Base-by-base conservation (phyloP, 495 filamentous ascomycete genomes). In the Xylaria sp. region DNA sequence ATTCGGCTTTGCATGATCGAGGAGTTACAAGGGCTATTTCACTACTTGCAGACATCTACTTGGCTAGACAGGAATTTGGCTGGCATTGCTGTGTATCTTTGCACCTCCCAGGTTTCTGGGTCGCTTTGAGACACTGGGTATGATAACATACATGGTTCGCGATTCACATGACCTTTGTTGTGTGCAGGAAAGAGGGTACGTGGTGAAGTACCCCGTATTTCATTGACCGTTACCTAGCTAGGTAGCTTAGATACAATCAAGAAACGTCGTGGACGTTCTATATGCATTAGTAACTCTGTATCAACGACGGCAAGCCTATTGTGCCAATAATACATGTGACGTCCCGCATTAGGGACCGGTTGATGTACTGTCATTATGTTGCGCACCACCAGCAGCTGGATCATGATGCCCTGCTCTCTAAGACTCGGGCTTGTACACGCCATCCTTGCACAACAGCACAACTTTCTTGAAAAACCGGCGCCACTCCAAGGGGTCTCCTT, bases 401-500 rank as follows among this genome's bases (percentile, higher is more conserved):
- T 24, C 35, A 67, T 2, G 12, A 50, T 44, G 41, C 50, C 69
- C 50, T 52, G 70, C 73, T 68, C 31, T 73, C 79, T 82, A 83
- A 66, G 79, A 73, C 63, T 84, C 81, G 52, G 78, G 80, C 62
- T 80, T 79, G 72, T 80, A 87, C 52, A 98, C 88, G 6, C 88
- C 93, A 74, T 97, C 94, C 79, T 91, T 91, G 82, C 94, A 96
- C 37, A 95, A 82, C 69, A 95, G 83, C 21, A 90, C 91, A 15
- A 97, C 89, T 80, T 91, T 93, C 82, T 98, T 99, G 86, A 99
- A 99, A 78, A 99, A 95, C 62, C 96, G 86, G 68, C 96, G 87
- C 96, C 96, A 99, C 85, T 98, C 96, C 40, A 99, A 80, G 14
- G 97, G 97, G 85, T 99, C 96, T 15, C 97, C 96, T 82, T 97